Evolutionary conservation across 2,329 filamentous ascomycete species (phyloP), one percentile per base, ranked within the genome.

Genomic region (Phaeosphaeria sp.): DNA sequence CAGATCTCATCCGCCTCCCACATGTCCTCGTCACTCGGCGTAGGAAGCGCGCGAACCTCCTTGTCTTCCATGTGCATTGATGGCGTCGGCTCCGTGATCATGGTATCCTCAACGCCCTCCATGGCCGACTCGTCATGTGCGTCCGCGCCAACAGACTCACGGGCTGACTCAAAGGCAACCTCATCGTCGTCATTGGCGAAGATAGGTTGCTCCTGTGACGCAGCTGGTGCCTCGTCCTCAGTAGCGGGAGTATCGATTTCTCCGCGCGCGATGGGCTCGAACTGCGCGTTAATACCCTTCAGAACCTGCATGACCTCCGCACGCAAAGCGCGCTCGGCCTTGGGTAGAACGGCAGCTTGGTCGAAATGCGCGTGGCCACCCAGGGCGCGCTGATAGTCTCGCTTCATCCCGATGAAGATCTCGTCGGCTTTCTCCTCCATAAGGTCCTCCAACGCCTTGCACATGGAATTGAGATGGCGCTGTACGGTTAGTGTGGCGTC

Each of bases 401-500:
- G 63, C 7, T 65, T 63, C 69, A 80, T 78, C 20, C 58, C 57
- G 1, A 68, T 44, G 53, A 67, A 77, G n/a, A 80, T 78, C 51
- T 83, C 79, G 24, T 85, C 79, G 0, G 79, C 69, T 40, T 77
- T 77, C 2, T 80, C 79, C 48, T 79, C 72, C 56, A 83, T 82
- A 43, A 75, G 67, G 25, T 77, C 67, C 27, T 79, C 74, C 9
- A 83, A 77, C 33, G 77, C 77, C 52, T 74, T 67, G 57, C 78
- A 77, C 73, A 86, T 80, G 1, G 52, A 39, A 0, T 74, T 59
- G 1, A 88, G 74, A 11, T 74, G 72, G 0, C 58, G 49, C 47
- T 75, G 75, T 8, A 86, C 82, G 3, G 73, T 72, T 1, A 78
- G 55, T 0, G 78, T 78, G 0, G 82, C 82, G 4, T 77, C 61